Base-by-base conservation (phyloP, 768 basidiomycete genomes). In the Suillus bovinus region DNA sequence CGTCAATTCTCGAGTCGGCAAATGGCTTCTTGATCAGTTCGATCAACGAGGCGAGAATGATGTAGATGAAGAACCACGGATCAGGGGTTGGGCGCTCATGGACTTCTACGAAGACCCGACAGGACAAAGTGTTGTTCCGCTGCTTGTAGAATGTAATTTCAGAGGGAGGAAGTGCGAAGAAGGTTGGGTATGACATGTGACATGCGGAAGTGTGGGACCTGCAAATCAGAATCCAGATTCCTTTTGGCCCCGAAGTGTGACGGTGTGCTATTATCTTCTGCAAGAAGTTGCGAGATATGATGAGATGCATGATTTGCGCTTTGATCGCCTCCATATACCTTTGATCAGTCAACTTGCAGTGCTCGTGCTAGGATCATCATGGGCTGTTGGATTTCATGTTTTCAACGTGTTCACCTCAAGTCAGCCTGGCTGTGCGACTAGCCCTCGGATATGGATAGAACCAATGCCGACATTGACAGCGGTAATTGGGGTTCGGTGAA, bases 91-190 rank as follows among this genome's bases (percentile, higher is more conserved):
- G 91, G 81, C 78, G 4, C 71, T 94, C 36, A 77, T 92, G 79
- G 93, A 94, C 68, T 94, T 84, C 68, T 91, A 83, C 65, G 77
- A 78, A 6, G 81, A 88, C 59, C 89, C 90, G 3, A 58, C 66
- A 34, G 80, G 80, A 31, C 74, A 78, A 29, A 80, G 78, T 3
- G 66, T 94, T 38, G 80, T 88, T 3, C 84, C 87, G 0, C 73
- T 94, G 9, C 74, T 93, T 10, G 81, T 93, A 16, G 93, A 94
- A 67, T 91, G 87, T 69, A 94, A 94, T 70, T 93, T 84, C 71
- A 78, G 81, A 64, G 87, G 86, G 47, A 72, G 80, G 61, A 74
- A 59, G 54, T 52, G 42, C 10, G 79, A 79, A 1, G 78, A 82
- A 65, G 80, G 81, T 2, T 81, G 79, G 79, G 58, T 24, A 58